These are phyloP conservation scores for Leccinum barrowsii DNA, from an alignment of 768 basidiomycete species.

Conservation along the genomic window DNA sequence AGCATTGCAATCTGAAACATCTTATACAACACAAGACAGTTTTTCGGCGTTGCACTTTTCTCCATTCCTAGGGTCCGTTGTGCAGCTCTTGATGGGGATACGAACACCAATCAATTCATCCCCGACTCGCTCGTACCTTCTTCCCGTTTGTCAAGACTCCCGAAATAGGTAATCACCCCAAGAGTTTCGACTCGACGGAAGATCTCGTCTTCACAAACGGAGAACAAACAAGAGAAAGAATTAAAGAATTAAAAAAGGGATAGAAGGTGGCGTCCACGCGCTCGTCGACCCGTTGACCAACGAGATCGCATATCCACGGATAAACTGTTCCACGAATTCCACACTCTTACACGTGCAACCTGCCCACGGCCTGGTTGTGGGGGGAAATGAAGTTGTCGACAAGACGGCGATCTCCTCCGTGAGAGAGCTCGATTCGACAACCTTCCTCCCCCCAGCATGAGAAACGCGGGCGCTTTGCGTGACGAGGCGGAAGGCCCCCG, in stretches of 20 bases:
- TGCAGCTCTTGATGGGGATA: not conserved
- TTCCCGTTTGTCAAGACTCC: not conserved
- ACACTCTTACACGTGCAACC: not conserved
- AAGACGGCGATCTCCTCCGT: not conserved
- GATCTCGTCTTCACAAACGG: not conserved
- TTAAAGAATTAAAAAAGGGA: not conserved
- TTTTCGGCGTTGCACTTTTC: not conserved
- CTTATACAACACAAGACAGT: not conserved
- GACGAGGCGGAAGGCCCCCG: not conserved
- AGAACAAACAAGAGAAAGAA: not conserved
- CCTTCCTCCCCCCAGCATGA: not conserved
- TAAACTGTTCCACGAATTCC: not conserved
- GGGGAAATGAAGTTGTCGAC: not conserved
- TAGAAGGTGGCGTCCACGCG: not conserved
- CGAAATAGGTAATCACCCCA: not conserved
- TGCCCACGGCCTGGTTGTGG: not conserved
- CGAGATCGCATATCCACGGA: conserved; percentile 1
- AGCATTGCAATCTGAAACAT: not conserved
- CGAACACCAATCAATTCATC: not conserved
- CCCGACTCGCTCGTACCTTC: not conserved
- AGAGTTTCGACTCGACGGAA: conserved; percentile 1
- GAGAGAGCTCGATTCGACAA: not conserved
- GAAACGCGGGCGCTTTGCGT: not conserved
- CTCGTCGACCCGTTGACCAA: not conserved
- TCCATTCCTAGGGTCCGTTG: not conserved